Conservation (phyloP, 106 monocot species). For the Acanthochlamys bracteata region DNA sequence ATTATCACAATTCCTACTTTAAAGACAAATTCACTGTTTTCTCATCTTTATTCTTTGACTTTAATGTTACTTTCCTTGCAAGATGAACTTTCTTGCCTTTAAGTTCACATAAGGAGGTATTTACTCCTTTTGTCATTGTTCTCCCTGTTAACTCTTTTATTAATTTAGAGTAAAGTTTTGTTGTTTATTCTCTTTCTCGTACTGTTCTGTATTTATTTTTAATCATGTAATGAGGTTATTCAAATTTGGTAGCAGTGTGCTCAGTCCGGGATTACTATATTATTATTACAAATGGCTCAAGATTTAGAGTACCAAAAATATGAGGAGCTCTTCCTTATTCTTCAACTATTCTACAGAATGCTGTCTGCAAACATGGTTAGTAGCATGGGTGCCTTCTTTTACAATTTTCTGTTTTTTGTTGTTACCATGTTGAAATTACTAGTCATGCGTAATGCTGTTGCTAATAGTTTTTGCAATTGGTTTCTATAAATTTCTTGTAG, state of each 20-base stretch:
- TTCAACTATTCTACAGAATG: constrained; percentile 61
- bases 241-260: constrained; percentile 37
- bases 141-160: too few relatives aligned
- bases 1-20: too few relatives aligned
- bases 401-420: constrained; percentile 4
- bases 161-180: too few relatives aligned
- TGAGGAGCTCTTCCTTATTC: constrained; percentile 37
- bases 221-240: constrained; percentile 3
- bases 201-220: not conserved
- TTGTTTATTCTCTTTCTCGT: too few relatives aligned
- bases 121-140: too few relatives aligned
- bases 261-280: constrained; percentile 56
- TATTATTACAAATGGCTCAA: constrained; percentile 56
- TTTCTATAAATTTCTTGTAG: not conserved
- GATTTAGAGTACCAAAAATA: constrained; percentile 28
- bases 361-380: constrained; percentile 55
- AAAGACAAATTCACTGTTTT: too few relatives aligned
- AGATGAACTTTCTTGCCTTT: too few relatives aligned
- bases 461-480: not conserved
- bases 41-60: too few relatives aligned
- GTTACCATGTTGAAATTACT: not conserved
- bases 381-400: too few relatives aligned
- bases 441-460: not conserved
- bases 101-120: too few relatives aligned
- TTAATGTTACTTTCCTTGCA: too few relatives aligned